phyloP scores from a whole-genome alignment of 805 yeast genomes.

The Starmera caribaea region DNA sequence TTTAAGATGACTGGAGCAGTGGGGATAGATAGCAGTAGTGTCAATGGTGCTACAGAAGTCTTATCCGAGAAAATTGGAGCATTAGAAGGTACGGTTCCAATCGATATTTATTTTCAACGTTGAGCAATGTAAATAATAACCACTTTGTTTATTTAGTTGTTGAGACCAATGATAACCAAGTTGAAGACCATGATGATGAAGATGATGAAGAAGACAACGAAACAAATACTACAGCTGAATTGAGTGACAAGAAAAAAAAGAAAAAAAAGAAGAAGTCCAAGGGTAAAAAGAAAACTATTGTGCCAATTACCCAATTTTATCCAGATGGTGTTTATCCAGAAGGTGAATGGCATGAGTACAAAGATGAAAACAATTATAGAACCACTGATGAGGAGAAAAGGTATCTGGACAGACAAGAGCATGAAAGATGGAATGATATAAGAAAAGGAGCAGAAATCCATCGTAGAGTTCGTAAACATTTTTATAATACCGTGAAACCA shows the following conservation, averaged over 20 bases:
- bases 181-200: conserved; percentile 22
- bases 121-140: neutral
- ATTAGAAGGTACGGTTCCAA: conserved; percentile 1
- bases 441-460: conserved; percentile 96
- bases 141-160: neutral
- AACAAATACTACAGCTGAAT: conserved; percentile 3
- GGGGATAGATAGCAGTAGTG: no score
- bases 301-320: conserved; percentile 56
- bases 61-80: neutral
- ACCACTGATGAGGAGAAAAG: conserved; percentile 83
- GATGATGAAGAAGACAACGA: conserved; percentile 15
- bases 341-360: conserved; percentile 80
- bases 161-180: conserved; percentile 10
- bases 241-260: conserved; percentile 25
- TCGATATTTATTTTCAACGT: neutral
- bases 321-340: conserved; percentile 73
- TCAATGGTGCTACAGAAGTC: neutral
- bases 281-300: conserved; percentile 44
- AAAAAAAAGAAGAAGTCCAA: conserved; percentile 53
- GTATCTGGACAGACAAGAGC: conserved; percentile 54
- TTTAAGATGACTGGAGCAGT: no score
- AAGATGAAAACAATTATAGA: conserved; percentile 54
- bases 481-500: conserved; percentile 66
- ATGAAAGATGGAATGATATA: conserved; percentile 70
- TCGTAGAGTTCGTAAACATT: conserved; percentile 77